These are phyloP conservation scores for Mangifera indica DNA, from an alignment of 345 rosid genomes.

Conservation along the genomic window DNA sequence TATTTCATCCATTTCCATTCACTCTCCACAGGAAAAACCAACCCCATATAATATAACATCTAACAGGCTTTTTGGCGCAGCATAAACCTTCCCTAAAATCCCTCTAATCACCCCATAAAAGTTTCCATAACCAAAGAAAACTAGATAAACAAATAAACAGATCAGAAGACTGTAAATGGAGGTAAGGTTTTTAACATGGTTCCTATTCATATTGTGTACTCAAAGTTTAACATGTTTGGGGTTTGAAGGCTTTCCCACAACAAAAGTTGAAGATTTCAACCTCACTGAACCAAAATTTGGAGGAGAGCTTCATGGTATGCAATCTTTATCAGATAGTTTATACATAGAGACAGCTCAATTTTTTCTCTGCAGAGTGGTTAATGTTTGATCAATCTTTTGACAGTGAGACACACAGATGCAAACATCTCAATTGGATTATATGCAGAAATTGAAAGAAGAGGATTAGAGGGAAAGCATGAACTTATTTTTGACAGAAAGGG, in stretches of 20 bases:
- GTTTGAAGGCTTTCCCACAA: constrained; percentile 11
- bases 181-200: constrained; percentile 21
- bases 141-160: not conserved
- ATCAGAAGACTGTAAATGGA: constrained; percentile 14
- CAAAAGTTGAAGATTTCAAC: constrained; percentile 17
- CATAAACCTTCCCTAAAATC: not conserved
- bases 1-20: not conserved
- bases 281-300: not conserved
- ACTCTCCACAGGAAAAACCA: not conserved
- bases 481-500: constrained; percentile 10
- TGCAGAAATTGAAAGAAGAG: constrained; percentile 2
- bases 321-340: not conserved
- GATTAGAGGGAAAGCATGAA: not conserved
- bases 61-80: not conserved
- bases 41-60: not conserved
- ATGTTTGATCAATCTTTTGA: not conserved
- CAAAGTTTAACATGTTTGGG: constrained; percentile 14
- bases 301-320: constrained; percentile 27
- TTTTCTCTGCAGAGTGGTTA: not conserved
- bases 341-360: not conserved
- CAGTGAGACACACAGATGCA: constrained; percentile 18
- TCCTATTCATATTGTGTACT: constrained; percentile 23
- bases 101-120: not conserved
- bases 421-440: not conserved
- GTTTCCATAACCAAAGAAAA: not conserved